Evolutionary conservation across 1,284 basidiomycete species (phyloP), one percentile per base, ranked within the genome.

Genomic region (Porodaedalea pini): DNA sequence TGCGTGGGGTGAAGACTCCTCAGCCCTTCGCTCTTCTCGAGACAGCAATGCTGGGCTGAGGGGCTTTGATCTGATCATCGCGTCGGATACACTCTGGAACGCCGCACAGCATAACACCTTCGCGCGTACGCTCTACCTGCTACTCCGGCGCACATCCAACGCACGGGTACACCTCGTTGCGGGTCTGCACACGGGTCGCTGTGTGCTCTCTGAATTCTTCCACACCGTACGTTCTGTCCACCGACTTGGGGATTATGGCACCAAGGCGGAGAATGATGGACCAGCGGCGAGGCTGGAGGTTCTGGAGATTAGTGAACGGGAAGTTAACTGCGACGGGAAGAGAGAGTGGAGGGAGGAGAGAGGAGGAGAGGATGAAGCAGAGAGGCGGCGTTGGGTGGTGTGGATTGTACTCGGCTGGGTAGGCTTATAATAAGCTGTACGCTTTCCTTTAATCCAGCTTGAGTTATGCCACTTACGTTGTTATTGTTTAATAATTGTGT

Each of bases 21-120:
- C 75, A 3, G 25, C 64, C 4, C 67, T 81, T 27, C 59, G 75
- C 3, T 23, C 57, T 11, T 57, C 58, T 1, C 51, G 56, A n/a
- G 2, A n/a, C 6, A 60, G 15, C 4, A 48, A 13, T 29, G 21
- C 19, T 13, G 54, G 31, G 41, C 27, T 27, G 6, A 43, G 54
- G 15, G 72, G 73, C 17, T 88, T 86, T 63, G 86, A 90, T 63
- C 58, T 86, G 34, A 71, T 90, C 27, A 63, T 89, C 13, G 86
- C 86, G 0, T 83, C 88, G 7, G 88, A 90, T 65, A 89, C 86
- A 23, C 70, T 90, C 1, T 90, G 87, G 88, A 86, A 89, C 64
- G 68, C 83, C 2, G 79, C 81, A 23, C 62, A 77, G 3, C 87
- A 89, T 62, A 58, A 51, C 0, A 61, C 74, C 7, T 82, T 90